Base-by-base conservation (phyloP, 176 grass and related monocot species). In the Oryza rufipogon region DNA sequence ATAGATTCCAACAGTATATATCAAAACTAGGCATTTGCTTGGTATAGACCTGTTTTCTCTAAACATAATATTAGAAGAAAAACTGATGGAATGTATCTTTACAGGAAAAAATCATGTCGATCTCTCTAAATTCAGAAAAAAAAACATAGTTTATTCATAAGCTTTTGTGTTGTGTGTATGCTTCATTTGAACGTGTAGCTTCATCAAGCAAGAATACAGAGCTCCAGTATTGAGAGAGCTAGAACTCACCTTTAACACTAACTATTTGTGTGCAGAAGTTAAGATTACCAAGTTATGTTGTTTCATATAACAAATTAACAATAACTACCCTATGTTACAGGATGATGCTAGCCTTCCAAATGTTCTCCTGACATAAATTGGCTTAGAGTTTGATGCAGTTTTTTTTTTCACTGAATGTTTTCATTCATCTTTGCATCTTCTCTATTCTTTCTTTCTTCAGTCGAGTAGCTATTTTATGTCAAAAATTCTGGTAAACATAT, bases 191-290 rank as follows among this genome's bases (percentile, higher is more conserved):
- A 23, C 42, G 19, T 36, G n/a, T 9, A 86, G 70, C 25, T 42
- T 70, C 30, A 86, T 56, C 45, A 80, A 80, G 23, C 42, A 68
- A 3, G 17, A 61, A 75, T 66, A 15, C 46, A 36, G 3, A 60
- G 41, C 17, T 45, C 33, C 14, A 19, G 19, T 58, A 56, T 14
- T 9, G 17, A 86, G 7, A 44, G 5, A 22, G 4, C 17, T 68
- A 11, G 5, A 86, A 73, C 3, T 67, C 38, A 87, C 47, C 1
- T 68, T 75, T 58, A 9, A 66, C 13, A 52, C 10, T 44, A 61
- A 74, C 44, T 74, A 64, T 73, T 79, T 64, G 28, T 54, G 48
- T 65, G 38, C 63, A 84, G 15, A 65, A 63, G 17, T 20, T 64
- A 28, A 42, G 26, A 5, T 44, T 32, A 83, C n/a, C 26, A 3